phyloP scores from a whole-genome alignment of 257 asterid genomes.

The Solanum appendiculatum region DNA sequence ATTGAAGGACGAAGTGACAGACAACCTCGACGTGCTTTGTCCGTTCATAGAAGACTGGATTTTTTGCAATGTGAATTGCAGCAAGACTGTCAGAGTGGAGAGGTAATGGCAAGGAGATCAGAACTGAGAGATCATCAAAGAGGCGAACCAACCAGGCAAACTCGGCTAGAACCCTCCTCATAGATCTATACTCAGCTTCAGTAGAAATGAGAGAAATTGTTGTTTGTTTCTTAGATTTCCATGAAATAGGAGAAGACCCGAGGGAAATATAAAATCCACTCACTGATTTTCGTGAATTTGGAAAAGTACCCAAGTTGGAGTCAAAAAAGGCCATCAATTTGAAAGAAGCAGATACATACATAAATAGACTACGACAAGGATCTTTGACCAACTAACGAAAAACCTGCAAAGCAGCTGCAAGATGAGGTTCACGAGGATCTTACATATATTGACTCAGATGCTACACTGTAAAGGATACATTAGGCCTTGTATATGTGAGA shows the following conservation, averaged over 20 bases:
- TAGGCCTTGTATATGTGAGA: not conserved
- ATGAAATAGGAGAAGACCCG: not conserved
- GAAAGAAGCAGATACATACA: not conserved
- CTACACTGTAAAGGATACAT: not conserved
- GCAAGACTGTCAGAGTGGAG: not conserved
- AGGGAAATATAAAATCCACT: not conserved
- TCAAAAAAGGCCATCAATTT: not conserved
- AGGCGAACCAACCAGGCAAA: too few relatives aligned
- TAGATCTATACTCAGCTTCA: too few relatives aligned
- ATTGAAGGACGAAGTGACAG: too few relatives aligned
- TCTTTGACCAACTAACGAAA: not conserved
- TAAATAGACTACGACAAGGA: not conserved
- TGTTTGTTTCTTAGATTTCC: not conserved
- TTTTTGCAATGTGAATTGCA: not conserved
- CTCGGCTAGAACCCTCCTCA: too few relatives aligned
- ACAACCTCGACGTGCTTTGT: too few relatives aligned
- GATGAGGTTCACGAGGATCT: not conserved
- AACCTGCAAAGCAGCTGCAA: not conserved
- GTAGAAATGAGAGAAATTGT: not conserved
- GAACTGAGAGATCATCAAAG: too few relatives aligned
- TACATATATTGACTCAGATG: not conserved
- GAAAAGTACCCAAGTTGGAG: not conserved
- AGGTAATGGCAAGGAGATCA: not conserved
- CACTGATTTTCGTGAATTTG: not conserved
- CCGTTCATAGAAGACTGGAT: not conserved